Conservation (phyloP, 2,329 filamentous ascomycete species). For the Helotiales sp. region DNA sequence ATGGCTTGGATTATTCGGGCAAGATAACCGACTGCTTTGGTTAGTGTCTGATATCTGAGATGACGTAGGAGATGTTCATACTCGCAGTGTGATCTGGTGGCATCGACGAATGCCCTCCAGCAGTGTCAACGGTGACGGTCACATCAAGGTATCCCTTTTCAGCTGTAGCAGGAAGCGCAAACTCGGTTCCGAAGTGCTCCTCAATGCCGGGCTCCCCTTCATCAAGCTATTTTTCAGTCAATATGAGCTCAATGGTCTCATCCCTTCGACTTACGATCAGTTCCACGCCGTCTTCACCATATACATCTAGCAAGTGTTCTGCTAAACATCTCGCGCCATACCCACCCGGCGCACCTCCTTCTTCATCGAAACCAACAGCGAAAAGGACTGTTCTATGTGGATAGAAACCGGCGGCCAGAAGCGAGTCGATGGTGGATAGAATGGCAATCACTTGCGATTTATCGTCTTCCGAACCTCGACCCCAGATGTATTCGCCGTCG, state of each 20-base stretch:
- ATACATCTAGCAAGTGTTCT: slow-evolving; percentile 55
- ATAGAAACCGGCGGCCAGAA: slow-evolving; percentile 56
- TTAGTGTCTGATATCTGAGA: background rate
- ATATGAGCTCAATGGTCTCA: background rate
- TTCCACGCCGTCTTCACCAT: slow-evolving; percentile 63
- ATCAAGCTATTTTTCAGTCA: slow-evolving; percentile 45
- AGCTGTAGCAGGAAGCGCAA: slow-evolving; percentile 60
- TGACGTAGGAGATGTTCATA: background rate
- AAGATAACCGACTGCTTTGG: slow-evolving; percentile 62
- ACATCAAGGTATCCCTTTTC: slow-evolving; percentile 61
- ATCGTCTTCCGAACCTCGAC: slow-evolving; percentile 58
- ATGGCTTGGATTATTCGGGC: slow-evolving; percentile 67
- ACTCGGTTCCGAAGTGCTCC: slow-evolving; percentile 37
- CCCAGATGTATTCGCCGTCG: slow-evolving; percentile 60
- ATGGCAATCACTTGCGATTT: slow-evolving; percentile 60
- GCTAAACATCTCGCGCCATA: slow-evolving; percentile 59
- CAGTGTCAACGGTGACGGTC: slow-evolving; percentile 61
- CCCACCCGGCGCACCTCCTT: slow-evolving; percentile 57
- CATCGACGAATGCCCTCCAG: slow-evolving; percentile 64
- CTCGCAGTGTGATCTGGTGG: slow-evolving; percentile 64
- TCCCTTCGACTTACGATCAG: slow-evolving; percentile 52
- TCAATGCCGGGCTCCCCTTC: slow-evolving; percentile 63
- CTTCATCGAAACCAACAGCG: slow-evolving; percentile 70
- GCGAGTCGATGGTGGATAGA: slow-evolving; percentile 58
- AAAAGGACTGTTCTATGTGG: slow-evolving; percentile 63